phyloP scores from a whole-genome alignment of 169 alveolate genomes.

The Cryptosporidium muris region DNA sequence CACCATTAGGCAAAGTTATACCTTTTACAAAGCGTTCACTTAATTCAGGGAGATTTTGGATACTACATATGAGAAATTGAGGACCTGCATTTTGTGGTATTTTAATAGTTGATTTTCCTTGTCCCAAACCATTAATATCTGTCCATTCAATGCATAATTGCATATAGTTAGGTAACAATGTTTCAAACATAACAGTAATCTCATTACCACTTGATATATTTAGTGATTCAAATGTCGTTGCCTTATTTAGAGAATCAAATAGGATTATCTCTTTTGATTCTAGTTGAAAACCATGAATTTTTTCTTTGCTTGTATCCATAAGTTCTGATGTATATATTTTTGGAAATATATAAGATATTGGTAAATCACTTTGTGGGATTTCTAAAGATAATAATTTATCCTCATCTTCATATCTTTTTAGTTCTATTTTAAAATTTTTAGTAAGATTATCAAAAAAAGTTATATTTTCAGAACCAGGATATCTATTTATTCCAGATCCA shows the following conservation, averaged over 20 bases:
- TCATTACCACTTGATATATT: slow-evolving; percentile 22
- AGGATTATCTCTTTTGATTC: slow-evolving; percentile 2
- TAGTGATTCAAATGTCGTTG: neutral
- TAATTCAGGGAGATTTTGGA: slow-evolving; percentile 4
- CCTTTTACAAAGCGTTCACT: neutral
- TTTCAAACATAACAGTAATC: neutral
- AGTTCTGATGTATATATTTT: neutral
- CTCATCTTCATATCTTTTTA: slow-evolving; percentile 5
- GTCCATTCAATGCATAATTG: slow-evolving; percentile 24
- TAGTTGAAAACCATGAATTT: slow-evolving; percentile 13
- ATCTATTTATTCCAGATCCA: neutral
- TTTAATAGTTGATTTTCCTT: slow-evolving; percentile 9
- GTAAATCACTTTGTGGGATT: neutral
- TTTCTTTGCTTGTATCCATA: slow-evolving; percentile 28
- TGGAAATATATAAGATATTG: slow-evolving; percentile 12
- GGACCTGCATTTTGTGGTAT: neutral
- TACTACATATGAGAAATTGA: neutral
- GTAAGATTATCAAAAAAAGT: neutral
- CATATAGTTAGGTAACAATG: slow-evolving; percentile 15
- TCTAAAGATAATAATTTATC: slow-evolving; percentile 7
- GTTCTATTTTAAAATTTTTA: neutral
- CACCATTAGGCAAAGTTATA: slow-evolving; percentile 22
- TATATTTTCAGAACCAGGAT: neutral
- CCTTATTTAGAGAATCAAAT: slow-evolving; percentile 1
- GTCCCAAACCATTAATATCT: slow-evolving; percentile 16